Evolutionary conservation across 2,329 filamentous ascomycete genomes (phyloP), one percentile per base, ranked within the genome.

Genomic region (Paecilomyces dactylethromorphus): DNA sequence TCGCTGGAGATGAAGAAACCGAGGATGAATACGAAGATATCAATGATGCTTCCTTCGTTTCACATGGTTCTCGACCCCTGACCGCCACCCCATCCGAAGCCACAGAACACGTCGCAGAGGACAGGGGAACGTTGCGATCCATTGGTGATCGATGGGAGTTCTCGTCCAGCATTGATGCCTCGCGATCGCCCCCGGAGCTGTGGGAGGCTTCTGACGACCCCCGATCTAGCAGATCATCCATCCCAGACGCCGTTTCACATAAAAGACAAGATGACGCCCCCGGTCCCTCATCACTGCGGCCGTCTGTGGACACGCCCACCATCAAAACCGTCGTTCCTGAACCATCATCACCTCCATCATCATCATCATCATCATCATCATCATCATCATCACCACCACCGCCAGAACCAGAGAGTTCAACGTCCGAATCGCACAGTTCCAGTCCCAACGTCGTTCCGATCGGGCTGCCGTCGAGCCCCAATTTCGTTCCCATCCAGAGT

Each of bases 361-460:
- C 6, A 15, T 15, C 35, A 18, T n/a, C 39, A 39, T 18, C 35
- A 39, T 2, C 6, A 15, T 15, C 35, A 54, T 61, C 66, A 3
- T 68, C 71, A 22, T 71, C 65, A 50, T 68, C 39, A 5, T n/a
- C 39, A 39, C 6, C 35, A 39, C 1, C 6, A 15, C 35, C 35
- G 10, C 2, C n/a, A 45, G 39, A 45, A 39, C 15, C 6, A 6
- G 39, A 45, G n/a, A 45, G n/a, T 45, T 45, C 39, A 8, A 45
- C 39, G 6, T n/a, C 10, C 18, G 4, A 18, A 45, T 45, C 39
- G 39, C 39, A n/a, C 56, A 67, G 69, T 15, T 77, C 76, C 31
- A 78, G 75, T 62, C 76, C 76, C 2, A 78, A 76, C 55, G 59
- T 78, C 26, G 68, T 74, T 26, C 70, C 70, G 6, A 66, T 75